Conservation (phyloP, 1,139 yeast species). For the Debaryomyces coudertii region DNA sequence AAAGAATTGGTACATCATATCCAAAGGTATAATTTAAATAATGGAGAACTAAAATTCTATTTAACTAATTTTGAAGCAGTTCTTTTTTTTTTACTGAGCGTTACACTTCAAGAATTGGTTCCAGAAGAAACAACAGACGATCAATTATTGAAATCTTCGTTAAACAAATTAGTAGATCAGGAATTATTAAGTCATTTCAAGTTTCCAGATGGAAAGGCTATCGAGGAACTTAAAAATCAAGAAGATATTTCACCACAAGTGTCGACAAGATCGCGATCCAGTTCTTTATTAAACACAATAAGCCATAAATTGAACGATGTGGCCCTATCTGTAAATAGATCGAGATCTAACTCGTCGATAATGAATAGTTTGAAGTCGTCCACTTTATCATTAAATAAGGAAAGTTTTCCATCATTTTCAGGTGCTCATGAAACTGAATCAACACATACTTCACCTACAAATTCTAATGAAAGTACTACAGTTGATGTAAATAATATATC, state of each 20-base stretch:
- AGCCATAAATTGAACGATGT: slow-evolving; percentile 34
- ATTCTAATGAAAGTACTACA: slow-evolving; percentile 14
- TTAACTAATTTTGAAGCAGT: slow-evolving; percentile 50
- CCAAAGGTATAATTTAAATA: slow-evolving; percentile 34
- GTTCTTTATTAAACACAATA: slow-evolving; percentile 43
- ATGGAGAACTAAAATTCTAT: slow-evolving; percentile 44
- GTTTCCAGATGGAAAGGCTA: slow-evolving; percentile 33
- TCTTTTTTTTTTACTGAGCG: slow-evolving; percentile 40
- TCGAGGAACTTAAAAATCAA: slow-evolving; percentile 22
- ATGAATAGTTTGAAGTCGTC: slow-evolving; percentile 24
- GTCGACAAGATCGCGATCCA: slow-evolving; percentile 36
- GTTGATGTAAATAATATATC: slow-evolving; percentile 19
- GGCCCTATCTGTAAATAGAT: slow-evolving; percentile 21
- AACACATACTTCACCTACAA: slow-evolving; percentile 16
- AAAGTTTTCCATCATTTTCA: slow-evolving; percentile 31
- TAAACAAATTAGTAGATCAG: slow-evolving; percentile 35
- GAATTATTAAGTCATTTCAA: slow-evolving; percentile 34
- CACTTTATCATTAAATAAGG: slow-evolving; percentile 23
- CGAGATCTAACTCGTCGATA: slow-evolving; percentile 38
- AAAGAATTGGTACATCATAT: slow-evolving; percentile 33
- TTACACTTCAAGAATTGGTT: slow-evolving; percentile 36
- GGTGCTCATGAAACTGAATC: slow-evolving; percentile 18
- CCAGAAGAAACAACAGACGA: slow-evolving; percentile 20
- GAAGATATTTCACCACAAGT: slow-evolving; percentile 19
- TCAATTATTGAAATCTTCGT: slow-evolving; percentile 24